Evolutionary conservation across 2,329 filamentous ascomycete genomes (phyloP), one percentile per base, ranked within the genome.

Genomic region (Diaporthe batatas): DNA sequence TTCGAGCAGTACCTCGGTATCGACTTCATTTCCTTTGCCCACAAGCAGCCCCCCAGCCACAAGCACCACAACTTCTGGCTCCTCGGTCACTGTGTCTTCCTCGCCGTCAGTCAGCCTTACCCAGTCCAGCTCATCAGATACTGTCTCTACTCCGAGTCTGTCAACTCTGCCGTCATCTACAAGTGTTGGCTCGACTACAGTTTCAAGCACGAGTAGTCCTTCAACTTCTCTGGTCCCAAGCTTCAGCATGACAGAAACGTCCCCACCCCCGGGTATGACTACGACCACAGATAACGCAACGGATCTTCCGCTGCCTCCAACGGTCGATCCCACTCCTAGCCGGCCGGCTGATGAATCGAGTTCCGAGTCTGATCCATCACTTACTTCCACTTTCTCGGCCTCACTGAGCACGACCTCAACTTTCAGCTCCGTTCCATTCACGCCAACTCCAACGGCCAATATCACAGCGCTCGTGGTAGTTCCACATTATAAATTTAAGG

Each of bases 271-370:
- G 14, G 23, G 18, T 2, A 42, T 25, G 10, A 44, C 58, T 14
- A 44, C 23, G 39, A 29, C 58, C 3, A 44, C 53, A 47, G 36
- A 34, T 23, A 23, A 21, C 21, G n/a, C 12, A 25, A 25, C 53
- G 5, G 18, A n/a, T 16, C 8, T 25, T 16, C 21, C 59, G 1
- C 6, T 21, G 10, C 57, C 68, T 25, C 25, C 57, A 12, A 54
- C 57, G 10, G 44, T 64, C 14, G 32, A 49, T n/a, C 32, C 57
- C 7, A 64, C 55, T n/a, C 68, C 68, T 7, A 71, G 44, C 11
- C 44, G 47, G 11, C 68, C 68, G 3, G 25, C 44, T 12, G 12
- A 42, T 23, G 59, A 32, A 7, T 29, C 25, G 34, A 29, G 32
- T 25, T 14, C 42, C 12, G 25, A 53, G 1, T 11, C 32, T 49